Conservation (phyloP, 495 filamentous ascomycete genomes). For the Chlorociboria aeruginascens region DNA sequence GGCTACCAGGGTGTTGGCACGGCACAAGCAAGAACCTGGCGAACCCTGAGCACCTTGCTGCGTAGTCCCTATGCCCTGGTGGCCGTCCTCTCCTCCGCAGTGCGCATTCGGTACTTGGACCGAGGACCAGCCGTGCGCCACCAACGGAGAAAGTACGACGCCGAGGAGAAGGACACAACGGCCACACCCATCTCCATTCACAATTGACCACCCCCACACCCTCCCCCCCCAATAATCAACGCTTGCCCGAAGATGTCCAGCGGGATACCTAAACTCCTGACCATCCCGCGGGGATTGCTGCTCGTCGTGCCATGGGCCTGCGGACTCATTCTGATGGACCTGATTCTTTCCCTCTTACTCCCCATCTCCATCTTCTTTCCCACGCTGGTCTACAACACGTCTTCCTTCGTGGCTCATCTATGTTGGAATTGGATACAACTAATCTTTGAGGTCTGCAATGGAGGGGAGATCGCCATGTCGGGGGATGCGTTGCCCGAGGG, state of each 20-base stretch:
- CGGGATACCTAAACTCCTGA: constrained; percentile 8
- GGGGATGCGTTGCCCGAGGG: constrained; percentile 30
- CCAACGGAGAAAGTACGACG: too few relatives aligned
- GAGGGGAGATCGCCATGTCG: constrained; percentile 36
- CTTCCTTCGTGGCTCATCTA: constrained; percentile 34
- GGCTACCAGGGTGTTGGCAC: too few relatives aligned
- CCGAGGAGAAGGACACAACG: too few relatives aligned
- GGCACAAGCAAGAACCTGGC: too few relatives aligned
- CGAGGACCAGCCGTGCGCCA: too few relatives aligned
- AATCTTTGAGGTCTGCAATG: constrained; percentile 37
- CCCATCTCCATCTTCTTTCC: constrained; percentile 34
- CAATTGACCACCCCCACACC: neutral
- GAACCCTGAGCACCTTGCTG: too few relatives aligned
- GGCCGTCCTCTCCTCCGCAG: too few relatives aligned
- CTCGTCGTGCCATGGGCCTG: constrained; percentile 37
- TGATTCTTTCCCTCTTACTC: constrained; percentile 39
- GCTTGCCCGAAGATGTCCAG: neutral
- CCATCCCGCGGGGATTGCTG: constrained; percentile 28
- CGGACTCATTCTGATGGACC: constrained; percentile 34
- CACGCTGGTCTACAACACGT: constrained; percentile 32
- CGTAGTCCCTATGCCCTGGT: too few relatives aligned
- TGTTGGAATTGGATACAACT: constrained; percentile 41
- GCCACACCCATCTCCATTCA: too few relatives aligned
- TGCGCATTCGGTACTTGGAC: too few relatives aligned
- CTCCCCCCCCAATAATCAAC: neutral